Base-by-base conservation (phyloP, 495 filamentous ascomycete species). In the Hypoxylon lienhwacheense region DNA sequence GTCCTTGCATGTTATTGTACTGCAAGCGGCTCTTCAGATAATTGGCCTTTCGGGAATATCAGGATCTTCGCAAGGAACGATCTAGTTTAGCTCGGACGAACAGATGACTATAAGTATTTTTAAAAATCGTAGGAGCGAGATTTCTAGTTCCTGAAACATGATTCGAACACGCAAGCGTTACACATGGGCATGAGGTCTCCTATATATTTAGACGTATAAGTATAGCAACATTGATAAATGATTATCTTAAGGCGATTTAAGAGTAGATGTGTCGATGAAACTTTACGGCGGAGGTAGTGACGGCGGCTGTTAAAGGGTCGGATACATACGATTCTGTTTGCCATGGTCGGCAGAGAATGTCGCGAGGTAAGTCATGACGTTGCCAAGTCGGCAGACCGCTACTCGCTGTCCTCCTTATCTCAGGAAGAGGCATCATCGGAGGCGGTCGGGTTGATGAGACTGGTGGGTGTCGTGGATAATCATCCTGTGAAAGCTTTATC, bases 101-200 rank as follows among this genome's bases (percentile, higher is more conserved):
- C n/a, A n/a, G n/a, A n/a, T n/a, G n/a, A 10, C 12, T 42, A 33
- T 2, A 7, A 7, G 16, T 5, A 8, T 25, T n/a, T 22, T 33
- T 16, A 39, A 16, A 24, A 8, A 10, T 20, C 28, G 41, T 16
- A 12, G 7, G 21, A 32, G 5, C 16, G 8, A 43, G 20, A 16
- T 51, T 42, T 21, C 11, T 11, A 16, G 8, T n/a, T 15, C 10
- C 21, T 31, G 10, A 25, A 10, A 34, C 33, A 19, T 10, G 41
- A 29, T 5, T 77, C 81, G 53, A 83, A 52, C 1, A 81, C 74
- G 59, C 88, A 78, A 60, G 85, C 77, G 8, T 78, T 79, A 70
- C 87, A 89, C 36, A 85, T 75, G 37, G 86, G 74, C 83, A 88
- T 90, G 59, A 77, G 77, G 67, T 88, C 86, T 65, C 83, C 81